Base-by-base conservation (phyloP, 345 rosid genomes). In the Cardamine resedifolia region DNA sequence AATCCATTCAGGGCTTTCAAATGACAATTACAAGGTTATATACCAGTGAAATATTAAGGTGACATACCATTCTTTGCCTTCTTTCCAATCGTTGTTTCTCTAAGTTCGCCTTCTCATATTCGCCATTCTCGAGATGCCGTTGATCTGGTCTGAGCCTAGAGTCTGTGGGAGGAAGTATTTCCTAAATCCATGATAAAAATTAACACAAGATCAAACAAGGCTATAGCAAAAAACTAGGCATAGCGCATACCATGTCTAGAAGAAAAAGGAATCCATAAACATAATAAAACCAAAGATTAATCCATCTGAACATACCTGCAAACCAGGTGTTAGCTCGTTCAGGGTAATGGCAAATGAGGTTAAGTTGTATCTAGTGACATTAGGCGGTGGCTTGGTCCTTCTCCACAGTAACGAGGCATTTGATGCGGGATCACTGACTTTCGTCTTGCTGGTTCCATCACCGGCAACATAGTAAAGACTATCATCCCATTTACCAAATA, bases 121-220 rank as follows among this genome's bases (percentile, higher is more conserved):
- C 99, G 48, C 99, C 99, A 68, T 96, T 94, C 89, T 94, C 98
- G 21, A 94, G 81, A 81, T 94, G 91, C 66, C 96, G 81, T 70
- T 94, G 98, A 80, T 96, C 99, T 69, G 99, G 99, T 73, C 98
- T 84, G 14, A 92, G 92, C 79, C 99, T 86, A 51, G 99, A 96
- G 78, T 96, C 99, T 58, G 99, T 96, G 5, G 97, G 98, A 28
- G 97, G 99, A 68, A 96, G 97, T 59, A 84, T 88, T 90, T 90
- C 97, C 97, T 90, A 87, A 77, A 88, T 83, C 16, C 62, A 65
- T 49, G 7, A 64, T 48, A 30, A 57, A 41, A 65, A n/a, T 48
- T 34, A 48, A 38, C 76, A 49, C 43, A 65, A 57, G n/a, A 44
- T 76, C 10, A 64, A 38, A 38, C 30, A 68, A 31, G 4, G 24